Base-by-base conservation (phyloP, 306 rosid species). In the Macrotyloma uniflorum region DNA sequence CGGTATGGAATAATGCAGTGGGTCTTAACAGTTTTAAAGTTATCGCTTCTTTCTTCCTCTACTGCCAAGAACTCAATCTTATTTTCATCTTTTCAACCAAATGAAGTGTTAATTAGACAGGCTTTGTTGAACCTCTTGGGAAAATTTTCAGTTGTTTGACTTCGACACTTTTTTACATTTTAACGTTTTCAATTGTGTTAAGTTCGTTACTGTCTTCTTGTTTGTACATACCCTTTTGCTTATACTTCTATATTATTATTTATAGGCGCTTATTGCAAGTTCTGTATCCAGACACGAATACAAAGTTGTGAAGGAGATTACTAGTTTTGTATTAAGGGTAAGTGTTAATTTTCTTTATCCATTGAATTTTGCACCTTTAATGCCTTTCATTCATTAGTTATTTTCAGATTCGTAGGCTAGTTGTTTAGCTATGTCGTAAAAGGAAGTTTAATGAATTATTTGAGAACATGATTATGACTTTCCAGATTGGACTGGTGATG, bases 181-280 rank as follows among this genome's bases (percentile, higher is more conserved):
- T 47, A 24, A 46, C 23, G 15, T 40, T 10, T 2, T 42, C 23
- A 26, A 24, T 74, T 61, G 43, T 69, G 28, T 33, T 32, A 42
- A 33, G 20, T 35, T 76, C 28, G 8, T 5, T 59, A 57, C 38
- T 30, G 10, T 74, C 66, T 40, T 55, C 38, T 50, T 72, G 49
- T 54, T 45, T 16, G 51, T 65, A 59, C 58, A 42, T 75, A 43
- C 19, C 36, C 50, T 47, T 72, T 47, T 24, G 45, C 87, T 87
- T 84, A 62, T 43, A 22, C 70, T 45, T 59, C 18, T 76, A 36
- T 70, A 42, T 42, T 71, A 64, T 36, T 43, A 24, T 86, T 72
- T 81, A 67, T 86, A 95, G 99, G 97, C 99, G 63, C 71, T 93
- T 79, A 78, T 90, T 75, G 99, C 99, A 61, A 93, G 97, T 85